Percentiles rank a stretch among this genome's conserved stretches.
These are phyloP conservation scores for Viscum album DNA, from an alignment of 177 flowering plant genomes.

Conservation along the genomic window DNA sequence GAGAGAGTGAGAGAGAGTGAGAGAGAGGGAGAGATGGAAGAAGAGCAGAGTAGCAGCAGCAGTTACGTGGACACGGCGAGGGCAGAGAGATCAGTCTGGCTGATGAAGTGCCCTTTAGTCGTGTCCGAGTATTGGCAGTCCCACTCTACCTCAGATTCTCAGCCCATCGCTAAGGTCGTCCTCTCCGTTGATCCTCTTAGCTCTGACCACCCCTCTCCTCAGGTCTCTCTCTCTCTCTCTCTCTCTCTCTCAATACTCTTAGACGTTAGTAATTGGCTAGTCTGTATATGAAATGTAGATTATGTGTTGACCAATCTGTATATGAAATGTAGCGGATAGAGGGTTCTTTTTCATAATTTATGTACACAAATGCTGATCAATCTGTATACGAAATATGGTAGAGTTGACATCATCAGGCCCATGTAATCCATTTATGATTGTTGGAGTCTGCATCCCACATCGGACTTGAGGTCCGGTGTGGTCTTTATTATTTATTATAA, in stretches of 20 bases:
- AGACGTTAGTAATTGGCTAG: too few relatives aligned
- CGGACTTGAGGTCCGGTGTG: too few relatives aligned
- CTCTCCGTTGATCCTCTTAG: slow-evolving; percentile 46
- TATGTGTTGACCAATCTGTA: too few relatives aligned
- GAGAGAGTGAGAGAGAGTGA: slow-evolving; percentile 8
- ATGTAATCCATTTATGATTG: too few relatives aligned
- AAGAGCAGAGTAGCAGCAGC: slow-evolving; percentile 18
- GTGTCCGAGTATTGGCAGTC: slow-evolving; percentile 67
- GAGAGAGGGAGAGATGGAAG: slow-evolving; percentile 28
- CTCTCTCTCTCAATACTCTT: background rate
- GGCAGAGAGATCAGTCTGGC: slow-evolving; percentile 81
- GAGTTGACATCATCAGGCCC: too few relatives aligned
- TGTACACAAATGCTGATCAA: too few relatives aligned
- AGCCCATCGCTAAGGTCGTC: slow-evolving; percentile 66
- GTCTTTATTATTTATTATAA: too few relatives aligned
- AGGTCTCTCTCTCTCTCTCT: background rate
- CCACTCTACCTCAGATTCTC: slow-evolving; percentile 36
- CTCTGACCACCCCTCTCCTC: slow-evolving; percentile 5
- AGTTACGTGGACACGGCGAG: slow-evolving; percentile 40
- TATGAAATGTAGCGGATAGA: too few relatives aligned
- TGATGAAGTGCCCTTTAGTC: slow-evolving; percentile 78
- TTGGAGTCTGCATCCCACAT: too few relatives aligned
- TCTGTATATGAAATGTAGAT: too few relatives aligned
- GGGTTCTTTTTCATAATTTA: too few relatives aligned
- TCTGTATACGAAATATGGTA: too few relatives aligned